Conservation (phyloP, 768 basidiomycete species). For the Agaricus sinodeliciosus region DNA sequence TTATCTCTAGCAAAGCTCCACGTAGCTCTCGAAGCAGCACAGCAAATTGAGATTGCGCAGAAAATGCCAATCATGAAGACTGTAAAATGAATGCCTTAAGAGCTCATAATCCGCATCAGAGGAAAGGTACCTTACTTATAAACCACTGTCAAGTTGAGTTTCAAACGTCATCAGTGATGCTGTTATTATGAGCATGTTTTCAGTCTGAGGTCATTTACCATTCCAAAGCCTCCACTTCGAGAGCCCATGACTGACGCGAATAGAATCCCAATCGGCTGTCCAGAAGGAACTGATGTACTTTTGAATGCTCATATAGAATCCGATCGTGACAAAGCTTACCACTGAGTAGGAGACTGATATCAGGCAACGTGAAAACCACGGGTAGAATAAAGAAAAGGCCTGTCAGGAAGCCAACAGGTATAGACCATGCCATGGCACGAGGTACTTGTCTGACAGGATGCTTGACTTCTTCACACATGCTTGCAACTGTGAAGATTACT, state of each 20-base stretch:
- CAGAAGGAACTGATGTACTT: slow-evolving; percentile 37
- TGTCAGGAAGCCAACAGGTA: slow-evolving; percentile 44
- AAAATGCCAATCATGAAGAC: slow-evolving; percentile 54
- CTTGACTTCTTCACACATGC: slow-evolving; percentile 64
- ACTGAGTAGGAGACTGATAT: slow-evolving; percentile 42
- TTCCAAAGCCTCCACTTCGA: slow-evolving; percentile 52
- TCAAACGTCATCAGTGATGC: slow-evolving; percentile 16
- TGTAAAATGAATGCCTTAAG: not conserved
- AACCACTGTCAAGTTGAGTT: slow-evolving; percentile 7
- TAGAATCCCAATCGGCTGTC: slow-evolving; percentile 59
- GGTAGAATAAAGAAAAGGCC: slow-evolving; percentile 56
- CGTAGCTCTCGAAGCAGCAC: slow-evolving; percentile 61
- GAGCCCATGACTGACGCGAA: slow-evolving; percentile 60
- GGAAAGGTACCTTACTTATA: slow-evolving; percentile 8
- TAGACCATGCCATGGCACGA: slow-evolving; percentile 43
- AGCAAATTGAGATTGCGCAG: slow-evolving; percentile 60
- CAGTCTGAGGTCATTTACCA: slow-evolving; percentile 30
- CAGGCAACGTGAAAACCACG: slow-evolving; percentile 59
- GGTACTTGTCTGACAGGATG: slow-evolving; percentile 51
- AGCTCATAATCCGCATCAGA: not conserved
- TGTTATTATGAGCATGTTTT: not conserved
- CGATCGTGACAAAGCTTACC: slow-evolving; percentile 24
- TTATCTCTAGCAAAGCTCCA: slow-evolving; percentile 69
- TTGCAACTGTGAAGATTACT: slow-evolving; percentile 35
- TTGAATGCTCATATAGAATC: not conserved